These are phyloP conservation scores for Puya raimondii DNA, from an alignment of 176 grass and related monocot species.

Conservation along the genomic window DNA sequence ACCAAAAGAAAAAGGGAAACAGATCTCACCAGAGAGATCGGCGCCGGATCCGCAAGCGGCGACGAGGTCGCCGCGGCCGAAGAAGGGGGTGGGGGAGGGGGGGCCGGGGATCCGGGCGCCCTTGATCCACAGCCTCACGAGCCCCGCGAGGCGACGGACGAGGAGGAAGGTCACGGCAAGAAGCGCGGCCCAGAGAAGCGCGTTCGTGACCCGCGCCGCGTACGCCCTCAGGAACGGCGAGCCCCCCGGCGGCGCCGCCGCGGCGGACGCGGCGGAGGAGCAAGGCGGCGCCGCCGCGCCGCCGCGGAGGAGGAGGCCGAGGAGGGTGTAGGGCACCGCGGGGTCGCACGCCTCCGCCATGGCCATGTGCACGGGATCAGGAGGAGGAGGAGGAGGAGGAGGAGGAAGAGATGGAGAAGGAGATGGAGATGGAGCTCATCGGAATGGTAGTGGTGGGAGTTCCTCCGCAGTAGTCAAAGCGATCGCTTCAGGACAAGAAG, in stretches of 20 bases:
- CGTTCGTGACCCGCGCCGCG: conserved; percentile 61
- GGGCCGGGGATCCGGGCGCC: conserved; percentile 66
- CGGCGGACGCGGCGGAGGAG: too few relatives aligned
- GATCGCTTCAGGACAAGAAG: too few relatives aligned
- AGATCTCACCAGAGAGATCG: conserved; percentile 39
- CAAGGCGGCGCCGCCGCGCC: neutral
- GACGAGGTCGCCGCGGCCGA: conserved; percentile 26
- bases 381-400: conserved; percentile 16
- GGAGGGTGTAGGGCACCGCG: conserved; percentile 59
- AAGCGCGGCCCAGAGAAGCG: conserved; percentile 60
- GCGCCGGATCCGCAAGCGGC: conserved; percentile 35
- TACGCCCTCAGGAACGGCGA: conserved; percentile 54
- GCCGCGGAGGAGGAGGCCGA: conserved; percentile 53
- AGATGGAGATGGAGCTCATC: too few relatives aligned
- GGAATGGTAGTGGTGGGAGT: too few relatives aligned
- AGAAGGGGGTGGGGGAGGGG: conserved; percentile 9
- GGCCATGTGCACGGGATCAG: conserved; percentile 1
- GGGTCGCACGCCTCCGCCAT: conserved; percentile 22
- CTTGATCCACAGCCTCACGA: conserved; percentile 54
- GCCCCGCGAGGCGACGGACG: conserved; percentile 27
- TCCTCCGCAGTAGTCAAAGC: too few relatives aligned
- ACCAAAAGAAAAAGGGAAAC: neutral
- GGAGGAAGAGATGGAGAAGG: neutral
- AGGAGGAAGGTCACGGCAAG: conserved; percentile 50
- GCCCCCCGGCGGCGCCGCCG: neutral